Conservation (phyloP, 1,284 basidiomycete species). For the Rhodotorula sp. region DNA sequence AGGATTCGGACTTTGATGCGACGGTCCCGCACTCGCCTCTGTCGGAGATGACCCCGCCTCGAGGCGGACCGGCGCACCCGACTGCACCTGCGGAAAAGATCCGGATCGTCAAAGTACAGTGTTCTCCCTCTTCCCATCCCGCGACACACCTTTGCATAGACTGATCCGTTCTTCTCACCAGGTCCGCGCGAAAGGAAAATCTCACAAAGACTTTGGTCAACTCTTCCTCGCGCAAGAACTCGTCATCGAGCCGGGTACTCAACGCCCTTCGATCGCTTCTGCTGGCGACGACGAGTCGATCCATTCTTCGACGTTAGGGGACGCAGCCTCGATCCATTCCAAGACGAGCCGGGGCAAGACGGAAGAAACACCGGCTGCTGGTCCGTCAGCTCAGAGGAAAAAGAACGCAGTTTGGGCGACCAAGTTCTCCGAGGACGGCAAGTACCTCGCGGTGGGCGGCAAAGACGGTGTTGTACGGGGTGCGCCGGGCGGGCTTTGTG, state of each 20-base stretch:
- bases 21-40: background rate
- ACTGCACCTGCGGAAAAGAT: background rate
- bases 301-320: background rate
- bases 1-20: background rate
- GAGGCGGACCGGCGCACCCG: background rate
- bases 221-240: slow-evolving; percentile 49
- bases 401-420: slow-evolving; percentile 47
- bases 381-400: slow-evolving; percentile 18
- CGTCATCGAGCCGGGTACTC: slow-evolving; percentile 10
- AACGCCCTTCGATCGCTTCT: background rate
- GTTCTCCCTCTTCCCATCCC: background rate
- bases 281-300: slow-evolving; percentile 1
- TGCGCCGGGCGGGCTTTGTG: slow-evolving; percentile 1
- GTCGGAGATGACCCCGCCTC: background rate
- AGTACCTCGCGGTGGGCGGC: slow-evolving; percentile 49
- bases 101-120: slow-evolving; percentile 17
- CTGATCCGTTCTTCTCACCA: background rate
- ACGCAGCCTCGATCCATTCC: slow-evolving; percentile 8
- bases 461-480: slow-evolving; percentile 48
- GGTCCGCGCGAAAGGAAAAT: slow-evolving; percentile 37
- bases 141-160: background rate
- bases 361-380: background rate
- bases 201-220: slow-evolving; percentile 40
- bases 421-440: slow-evolving; percentile 48
- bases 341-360: background rate